Evolutionary conservation across 108 stramenopile genomes (phyloP).

Genomic region (Fragilariopsis cylindrus): DNA sequence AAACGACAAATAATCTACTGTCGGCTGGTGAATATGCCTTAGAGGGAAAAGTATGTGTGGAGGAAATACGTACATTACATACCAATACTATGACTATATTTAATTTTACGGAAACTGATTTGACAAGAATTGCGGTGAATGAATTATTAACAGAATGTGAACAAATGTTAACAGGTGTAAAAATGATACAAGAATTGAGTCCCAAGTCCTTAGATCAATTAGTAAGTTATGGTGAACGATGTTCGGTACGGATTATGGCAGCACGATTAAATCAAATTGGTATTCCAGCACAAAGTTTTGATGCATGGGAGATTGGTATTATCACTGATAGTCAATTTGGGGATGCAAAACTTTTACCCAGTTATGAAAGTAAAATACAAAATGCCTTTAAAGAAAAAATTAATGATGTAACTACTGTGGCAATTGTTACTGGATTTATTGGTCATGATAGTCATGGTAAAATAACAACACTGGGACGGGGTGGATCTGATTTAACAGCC

Average conservation of each 20-base stretch:
- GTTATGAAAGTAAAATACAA: slow-evolving; percentile 53
- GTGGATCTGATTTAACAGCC: slow-evolving; percentile 95
- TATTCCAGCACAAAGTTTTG: slow-evolving; percentile 92
- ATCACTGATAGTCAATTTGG: slow-evolving; percentile 88
- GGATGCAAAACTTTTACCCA: slow-evolving; percentile 83
- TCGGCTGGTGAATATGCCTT: slow-evolving; percentile 92
- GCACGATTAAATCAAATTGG: slow-evolving; percentile 92
- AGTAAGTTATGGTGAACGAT: slow-evolving; percentile 93
- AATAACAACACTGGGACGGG: slow-evolving; percentile 95
- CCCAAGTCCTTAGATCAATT: slow-evolving; percentile 90
- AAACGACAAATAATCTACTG: slow-evolving; percentile 92
- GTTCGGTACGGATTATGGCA: slow-evolving; percentile 91
- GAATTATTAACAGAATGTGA: slow-evolving; percentile 84
- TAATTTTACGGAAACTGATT: slow-evolving; percentile 48
- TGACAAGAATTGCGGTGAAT: slow-evolving; percentile 61
- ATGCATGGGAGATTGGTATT: slow-evolving; percentile 95
- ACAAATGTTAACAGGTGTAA: slow-evolving; percentile 91
- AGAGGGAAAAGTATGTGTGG: slow-evolving; percentile 89
- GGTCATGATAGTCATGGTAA: slow-evolving; percentile 83
- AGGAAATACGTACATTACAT: slow-evolving; percentile 90
- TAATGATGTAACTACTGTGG: slow-evolving; percentile 80
- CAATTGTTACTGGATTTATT: slow-evolving; percentile 96
- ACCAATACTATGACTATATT: slow-evolving; percentile 72
- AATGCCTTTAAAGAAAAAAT: slow-evolving; percentile 64
- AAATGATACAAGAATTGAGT: slow-evolving; percentile 89